A percentile compares a stretch with the other conserved stretches of the same genome.
Evolutionary conservation across 192 early-diverging fungal genomes (phyloP).

Genomic region (Coemansia sp.): DNA sequence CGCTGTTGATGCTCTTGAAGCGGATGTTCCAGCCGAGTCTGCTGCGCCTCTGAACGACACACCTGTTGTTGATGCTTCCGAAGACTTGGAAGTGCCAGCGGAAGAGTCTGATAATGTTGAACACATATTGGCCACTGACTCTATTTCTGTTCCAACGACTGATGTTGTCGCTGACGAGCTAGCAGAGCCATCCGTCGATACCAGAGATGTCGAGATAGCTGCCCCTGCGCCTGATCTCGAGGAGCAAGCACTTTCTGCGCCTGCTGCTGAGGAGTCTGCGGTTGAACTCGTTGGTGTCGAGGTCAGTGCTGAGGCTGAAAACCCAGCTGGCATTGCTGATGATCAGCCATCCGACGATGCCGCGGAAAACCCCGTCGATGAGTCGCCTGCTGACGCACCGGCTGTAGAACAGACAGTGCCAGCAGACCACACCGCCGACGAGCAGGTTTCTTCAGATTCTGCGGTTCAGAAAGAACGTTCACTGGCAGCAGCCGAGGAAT

Average conservation of each 20-base stretch:
- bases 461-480: background rate
- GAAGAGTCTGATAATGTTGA: background rate
- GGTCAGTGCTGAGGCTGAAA: background rate
- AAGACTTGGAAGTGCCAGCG: background rate
- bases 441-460: background rate
- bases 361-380: background rate
- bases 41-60: background rate
- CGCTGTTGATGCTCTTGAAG: background rate
- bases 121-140: no score
- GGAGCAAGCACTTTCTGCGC: background rate
- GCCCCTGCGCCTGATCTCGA: background rate
- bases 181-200: conserved; percentile 4
- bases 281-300: conserved; percentile 1
- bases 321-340: background rate
- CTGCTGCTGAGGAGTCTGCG: background rate
- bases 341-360: background rate
- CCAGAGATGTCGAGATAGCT: background rate
- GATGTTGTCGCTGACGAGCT: background rate
- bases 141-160: background rate
- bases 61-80: background rate
- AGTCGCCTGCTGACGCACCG: background rate
- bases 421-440: background rate
- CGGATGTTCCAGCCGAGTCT: background rate
- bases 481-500: background rate
- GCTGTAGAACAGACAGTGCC: background rate